A percentile compares a stretch with the other conserved stretches of the same genome.
These are phyloP conservation scores for Moesziomyces sp. DNA, from an alignment of 1,284 basidiomycete genomes.

Conservation along the genomic window DNA sequence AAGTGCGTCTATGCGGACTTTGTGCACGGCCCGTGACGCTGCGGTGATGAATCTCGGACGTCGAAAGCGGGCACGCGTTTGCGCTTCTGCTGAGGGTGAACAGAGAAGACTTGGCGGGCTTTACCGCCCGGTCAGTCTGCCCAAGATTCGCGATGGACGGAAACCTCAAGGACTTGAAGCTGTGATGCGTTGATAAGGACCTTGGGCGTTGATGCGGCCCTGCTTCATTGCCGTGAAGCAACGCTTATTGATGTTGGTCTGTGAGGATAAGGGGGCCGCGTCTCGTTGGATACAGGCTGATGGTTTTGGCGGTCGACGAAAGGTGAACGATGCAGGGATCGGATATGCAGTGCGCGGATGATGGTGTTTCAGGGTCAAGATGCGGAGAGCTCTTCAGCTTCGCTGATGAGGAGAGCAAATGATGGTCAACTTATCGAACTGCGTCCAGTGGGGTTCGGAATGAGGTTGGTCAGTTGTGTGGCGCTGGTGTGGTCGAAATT, in stretches of 20 bases:
- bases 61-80: no score
- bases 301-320: background rate
- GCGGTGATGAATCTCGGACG: no score
- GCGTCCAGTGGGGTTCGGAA: background rate
- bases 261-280: no score
- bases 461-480: background rate
- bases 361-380: background rate
- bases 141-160: no score
- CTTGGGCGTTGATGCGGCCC: background rate
- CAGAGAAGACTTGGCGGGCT: no score
- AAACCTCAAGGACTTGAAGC: background rate
- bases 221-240: background rate
- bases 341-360: background rate
- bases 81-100: no score
- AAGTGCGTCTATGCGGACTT: no score
- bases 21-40: no score
- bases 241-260: background rate
- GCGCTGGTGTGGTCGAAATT: constrained; percentile 6
- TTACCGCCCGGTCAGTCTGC: no score
- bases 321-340: no score
- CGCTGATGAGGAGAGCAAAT: background rate
- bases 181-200: no score
- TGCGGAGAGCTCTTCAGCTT: background rate
- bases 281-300: background rate
- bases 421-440: background rate